These are phyloP conservation scores for Malassezia dermatis DNA, from an alignment of 1,284 basidiomycete species.

Conservation along the genomic window DNA sequence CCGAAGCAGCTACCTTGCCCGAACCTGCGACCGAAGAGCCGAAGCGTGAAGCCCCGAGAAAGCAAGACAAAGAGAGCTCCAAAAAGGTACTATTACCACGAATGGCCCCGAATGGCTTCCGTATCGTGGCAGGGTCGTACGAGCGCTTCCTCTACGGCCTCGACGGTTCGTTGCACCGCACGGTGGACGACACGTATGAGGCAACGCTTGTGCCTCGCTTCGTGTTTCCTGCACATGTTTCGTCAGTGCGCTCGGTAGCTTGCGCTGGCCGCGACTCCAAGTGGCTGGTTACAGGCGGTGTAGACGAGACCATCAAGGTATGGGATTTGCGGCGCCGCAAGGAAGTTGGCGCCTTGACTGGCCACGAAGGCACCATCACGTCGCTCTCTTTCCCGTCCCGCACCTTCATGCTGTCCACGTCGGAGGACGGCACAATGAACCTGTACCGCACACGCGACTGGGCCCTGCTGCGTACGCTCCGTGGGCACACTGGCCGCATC, in stretches of 20 bases:
- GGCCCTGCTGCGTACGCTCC: conserved; percentile 73
- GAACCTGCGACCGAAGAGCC: neutral
- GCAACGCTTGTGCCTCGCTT: conserved; percentile 63
- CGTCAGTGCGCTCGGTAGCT: conserved; percentile 71
- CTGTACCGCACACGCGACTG: conserved; percentile 87
- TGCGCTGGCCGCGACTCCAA: conserved; percentile 58
- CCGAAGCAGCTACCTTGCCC: neutral
- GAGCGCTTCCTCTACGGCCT: conserved; percentile 91
- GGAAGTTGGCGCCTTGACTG: conserved; percentile 83
- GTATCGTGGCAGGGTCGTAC: conserved; percentile 75
- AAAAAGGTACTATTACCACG: neutral
- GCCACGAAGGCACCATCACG: conserved; percentile 88
- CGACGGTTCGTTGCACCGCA: conserved; percentile 56
- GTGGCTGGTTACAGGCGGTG: conserved; percentile 86
- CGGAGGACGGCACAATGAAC: conserved; percentile 66
- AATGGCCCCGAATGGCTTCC: neutral
- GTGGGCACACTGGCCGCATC: conserved; percentile 83
- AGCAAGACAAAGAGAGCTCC: neutral
- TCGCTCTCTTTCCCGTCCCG: conserved; percentile 74
- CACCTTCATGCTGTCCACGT: conserved; percentile 77
- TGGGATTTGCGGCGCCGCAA: conserved; percentile 84
- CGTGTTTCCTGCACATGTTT: conserved; percentile 91
- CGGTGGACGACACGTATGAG: conserved; percentile 35
- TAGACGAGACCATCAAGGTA: conserved; percentile 92
- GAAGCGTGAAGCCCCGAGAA: neutral